Base-by-base conservation (phyloP, 345 rosid species). In the Eutrema japonicum region DNA sequence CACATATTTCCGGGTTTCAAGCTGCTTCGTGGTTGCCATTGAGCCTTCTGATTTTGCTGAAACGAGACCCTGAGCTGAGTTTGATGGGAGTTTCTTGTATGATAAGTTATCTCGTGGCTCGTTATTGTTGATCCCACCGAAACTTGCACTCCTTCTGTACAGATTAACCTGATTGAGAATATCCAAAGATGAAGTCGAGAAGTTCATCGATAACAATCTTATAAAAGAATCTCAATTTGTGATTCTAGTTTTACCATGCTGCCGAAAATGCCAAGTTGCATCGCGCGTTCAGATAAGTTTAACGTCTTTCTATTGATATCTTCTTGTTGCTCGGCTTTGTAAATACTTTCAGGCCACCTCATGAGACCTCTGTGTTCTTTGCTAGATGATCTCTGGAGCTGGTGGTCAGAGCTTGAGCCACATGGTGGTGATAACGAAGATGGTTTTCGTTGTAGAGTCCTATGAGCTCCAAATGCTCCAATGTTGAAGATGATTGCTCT, bases 251-350 rank as follows among this genome's bases (percentile, higher is more conserved):
- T 53, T 84, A 95, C 96, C 98, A 52, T 86, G 85, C 92, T 86
- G 70, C 98, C 99, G 56, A 78, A 92, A 62, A 84, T 82, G 84
- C 92, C 79, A 56, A 90, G 79, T 40, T 88, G 89, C 91, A 84
- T 88, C 32, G 98, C 99, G 85, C 82, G 83, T 45, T 84, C 84
- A 40, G 97, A 85, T 59, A 95, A 85, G 79, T 79, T 91, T 57
- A 77, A 77, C 14, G 76, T 11, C n/a, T 72, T 75, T 50, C 5
- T 77, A 71, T 22, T 59, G 22, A 30, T 43, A 64, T 45, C 83
- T 40, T 77, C 70, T 49, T 80, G 83, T 52, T 78, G 82, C 54
- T 68, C 45, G 32, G 72, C 68, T 22, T n/a, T 51, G 86, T 51
- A 76, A 43, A 85, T 59, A 43, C 47, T 75, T 63, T 89, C 90